These are phyloP conservation scores for Alternaria rosae DNA, from an alignment of 2,329 filamentous ascomycete species.

Conservation along the genomic window DNA sequence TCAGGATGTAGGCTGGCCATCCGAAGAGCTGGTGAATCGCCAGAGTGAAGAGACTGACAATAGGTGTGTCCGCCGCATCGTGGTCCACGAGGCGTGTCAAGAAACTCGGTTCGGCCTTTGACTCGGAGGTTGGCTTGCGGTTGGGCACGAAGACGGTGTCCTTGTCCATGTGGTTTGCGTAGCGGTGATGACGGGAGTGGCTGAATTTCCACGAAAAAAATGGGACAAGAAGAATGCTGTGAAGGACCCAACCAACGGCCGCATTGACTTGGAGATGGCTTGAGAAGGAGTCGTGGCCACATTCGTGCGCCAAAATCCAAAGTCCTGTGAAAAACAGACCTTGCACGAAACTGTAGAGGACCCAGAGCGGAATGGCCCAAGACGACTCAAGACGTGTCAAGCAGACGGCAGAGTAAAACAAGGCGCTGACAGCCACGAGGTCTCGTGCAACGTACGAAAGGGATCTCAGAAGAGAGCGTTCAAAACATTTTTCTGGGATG, in stretches of 20 bases:
- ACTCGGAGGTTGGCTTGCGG: constrained; percentile 20
- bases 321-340: constrained; percentile 72
- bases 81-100: constrained; percentile 45
- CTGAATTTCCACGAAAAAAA: constrained; percentile 59
- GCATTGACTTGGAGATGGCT: constrained; percentile 65
- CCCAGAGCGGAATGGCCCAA: constrained; percentile 53
- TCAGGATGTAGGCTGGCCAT: constrained; percentile 69
- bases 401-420: constrained; percentile 25
- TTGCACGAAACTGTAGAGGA: constrained; percentile 68
- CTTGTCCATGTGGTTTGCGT: constrained; percentile 16
- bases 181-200: constrained; percentile 14
- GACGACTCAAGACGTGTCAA: constrained; percentile 25
- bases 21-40: constrained; percentile 67
- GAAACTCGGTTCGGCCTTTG: constrained; percentile 10
- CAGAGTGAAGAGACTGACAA: constrained; percentile 55
- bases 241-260: constrained; percentile 68
- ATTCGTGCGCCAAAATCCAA: constrained; percentile 73
- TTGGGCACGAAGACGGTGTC: constrained; percentile 48
- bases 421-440: constrained; percentile 25
- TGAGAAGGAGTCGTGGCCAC: constrained; percentile 74
- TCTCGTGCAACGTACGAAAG: constrained; percentile 35
- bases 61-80: constrained; percentile 66
- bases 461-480: constrained; percentile 31
- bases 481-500: constrained; percentile 35
- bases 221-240: constrained; percentile 71